Conservation (phyloP, 768 basidiomycete species). For the Tephrocybe sp. region DNA sequence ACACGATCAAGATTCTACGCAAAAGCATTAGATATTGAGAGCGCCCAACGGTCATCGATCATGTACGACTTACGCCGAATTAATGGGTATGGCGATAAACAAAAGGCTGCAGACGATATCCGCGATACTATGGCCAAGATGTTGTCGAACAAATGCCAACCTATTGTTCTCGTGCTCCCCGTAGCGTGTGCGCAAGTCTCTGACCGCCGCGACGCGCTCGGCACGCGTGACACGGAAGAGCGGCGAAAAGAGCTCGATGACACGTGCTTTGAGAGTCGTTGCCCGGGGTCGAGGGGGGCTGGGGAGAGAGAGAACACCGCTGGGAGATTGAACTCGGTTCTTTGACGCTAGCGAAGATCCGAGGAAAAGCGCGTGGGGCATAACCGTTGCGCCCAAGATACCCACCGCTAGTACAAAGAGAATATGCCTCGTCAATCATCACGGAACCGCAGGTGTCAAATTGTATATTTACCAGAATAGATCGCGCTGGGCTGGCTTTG, state of each 20-base stretch:
- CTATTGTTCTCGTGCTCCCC: slow-evolving; percentile 48
- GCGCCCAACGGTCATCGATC: no score
- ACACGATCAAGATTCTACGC: slow-evolving; percentile 65
- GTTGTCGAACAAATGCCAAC: slow-evolving; percentile 43
- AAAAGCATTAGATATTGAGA: no score
- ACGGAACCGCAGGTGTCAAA: background rate
- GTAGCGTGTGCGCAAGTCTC: slow-evolving; percentile 34
- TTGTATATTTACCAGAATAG: slow-evolving; percentile 42
- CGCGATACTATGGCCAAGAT: slow-evolving; percentile 52
- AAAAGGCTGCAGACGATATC: slow-evolving; percentile 61
- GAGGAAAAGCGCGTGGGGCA: slow-evolving; percentile 64
- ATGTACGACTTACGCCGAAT: slow-evolving; percentile 48
- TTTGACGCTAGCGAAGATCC: slow-evolving; percentile 34
- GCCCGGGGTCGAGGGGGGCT: slow-evolving; percentile 7
- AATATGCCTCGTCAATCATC: slow-evolving; percentile 21
- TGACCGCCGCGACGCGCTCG: slow-evolving; percentile 26
- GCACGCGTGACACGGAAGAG: slow-evolving; percentile 30
- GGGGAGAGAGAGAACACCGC: slow-evolving; percentile 12
- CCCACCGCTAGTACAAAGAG: slow-evolving; percentile 42
- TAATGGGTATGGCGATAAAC: slow-evolving; percentile 73
- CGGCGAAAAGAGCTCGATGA: slow-evolving; percentile 10
- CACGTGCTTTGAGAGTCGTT: slow-evolving; percentile 9
- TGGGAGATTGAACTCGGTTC: slow-evolving; percentile 29
- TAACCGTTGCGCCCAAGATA: slow-evolving; percentile 70
- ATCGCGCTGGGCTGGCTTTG: slow-evolving; percentile 44